Percentiles rank a stretch among this genome's conserved stretches.
Evolutionary conservation across 176 grass and related monocot species (phyloP).

Genomic region (Avena eriantha): DNA sequence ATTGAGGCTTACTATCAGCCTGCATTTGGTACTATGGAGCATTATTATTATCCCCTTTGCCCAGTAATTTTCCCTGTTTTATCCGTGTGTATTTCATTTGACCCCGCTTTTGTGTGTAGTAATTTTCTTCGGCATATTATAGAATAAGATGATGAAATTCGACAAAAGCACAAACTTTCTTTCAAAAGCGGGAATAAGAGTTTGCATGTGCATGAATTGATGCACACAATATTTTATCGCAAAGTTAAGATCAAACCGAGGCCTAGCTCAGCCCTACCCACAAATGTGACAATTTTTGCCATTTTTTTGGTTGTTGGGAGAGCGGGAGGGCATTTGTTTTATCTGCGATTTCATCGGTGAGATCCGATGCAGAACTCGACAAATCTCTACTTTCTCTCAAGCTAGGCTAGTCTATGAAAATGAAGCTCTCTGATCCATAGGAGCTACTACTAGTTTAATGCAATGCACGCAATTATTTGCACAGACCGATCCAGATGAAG

Average conservation of each 20-base stretch:
- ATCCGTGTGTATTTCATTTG: too few species aligned
- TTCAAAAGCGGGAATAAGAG: too few species aligned
- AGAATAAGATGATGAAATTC: too few species aligned
- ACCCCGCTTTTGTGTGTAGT: too few species aligned
- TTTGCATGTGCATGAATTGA: too few species aligned
- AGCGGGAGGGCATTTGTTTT: neutral
- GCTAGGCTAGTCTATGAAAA: neutral
- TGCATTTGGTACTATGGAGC: too few species aligned
- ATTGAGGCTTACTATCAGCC: neutral
- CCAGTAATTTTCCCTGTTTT: too few species aligned
- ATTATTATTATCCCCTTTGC: too few species aligned
- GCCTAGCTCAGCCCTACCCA: neutral
- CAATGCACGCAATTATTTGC: constrained; percentile 31
- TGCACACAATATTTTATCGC: too few species aligned
- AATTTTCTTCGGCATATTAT: too few species aligned
- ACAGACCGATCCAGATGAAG: constrained; percentile 38
- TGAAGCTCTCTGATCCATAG: neutral
- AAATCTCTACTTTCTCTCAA: constrained; percentile 31
- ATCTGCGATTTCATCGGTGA: neutral
- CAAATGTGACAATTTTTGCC: neutral
- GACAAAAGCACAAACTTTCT: neutral
- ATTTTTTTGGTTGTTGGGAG: neutral
- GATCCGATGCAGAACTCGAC: neutral
- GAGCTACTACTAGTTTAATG: constrained; percentile 1
- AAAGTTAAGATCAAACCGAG: neutral